Conservation (phyloP, 108 stramenopile genomes). For the Nannochloropsis oceanica region DNA sequence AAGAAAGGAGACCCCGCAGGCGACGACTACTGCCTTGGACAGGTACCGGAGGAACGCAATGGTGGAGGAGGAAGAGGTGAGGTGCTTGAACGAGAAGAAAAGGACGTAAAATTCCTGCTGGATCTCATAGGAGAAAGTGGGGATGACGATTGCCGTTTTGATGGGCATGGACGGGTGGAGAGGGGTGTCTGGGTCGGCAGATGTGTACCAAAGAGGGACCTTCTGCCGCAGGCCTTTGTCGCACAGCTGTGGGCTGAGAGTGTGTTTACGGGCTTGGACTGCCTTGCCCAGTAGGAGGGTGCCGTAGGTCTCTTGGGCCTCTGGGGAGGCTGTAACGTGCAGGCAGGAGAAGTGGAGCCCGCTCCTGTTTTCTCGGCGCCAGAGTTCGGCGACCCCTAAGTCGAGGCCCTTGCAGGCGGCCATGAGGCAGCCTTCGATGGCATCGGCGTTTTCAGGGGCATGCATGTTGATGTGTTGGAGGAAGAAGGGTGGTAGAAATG, state of each 20-base stretch:
- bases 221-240: background rate
- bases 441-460: background rate
- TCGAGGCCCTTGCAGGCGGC: background rate
- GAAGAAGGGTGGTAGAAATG: background rate
- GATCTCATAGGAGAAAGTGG: background rate
- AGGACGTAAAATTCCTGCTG: background rate
- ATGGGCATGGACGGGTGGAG: conserved; percentile 11
- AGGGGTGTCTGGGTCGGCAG: background rate
- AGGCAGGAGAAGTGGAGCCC: background rate
- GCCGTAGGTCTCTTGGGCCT: background rate
- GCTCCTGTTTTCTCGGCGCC: background rate
- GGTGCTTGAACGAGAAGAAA: background rate
- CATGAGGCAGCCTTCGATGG: background rate
- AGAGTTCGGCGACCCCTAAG: background rate
- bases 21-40: background rate
- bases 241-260: background rate
- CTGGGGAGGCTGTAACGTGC: background rate
- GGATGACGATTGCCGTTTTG: conserved; percentile 21
- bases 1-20: background rate
- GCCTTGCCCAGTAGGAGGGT: background rate
- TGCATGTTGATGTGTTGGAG: background rate
- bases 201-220: background rate
- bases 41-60: background rate
- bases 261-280: background rate
- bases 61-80: background rate